Conservation (phyloP, 108 stramenopile genomes). For the Skeletonema grethae region DNA sequence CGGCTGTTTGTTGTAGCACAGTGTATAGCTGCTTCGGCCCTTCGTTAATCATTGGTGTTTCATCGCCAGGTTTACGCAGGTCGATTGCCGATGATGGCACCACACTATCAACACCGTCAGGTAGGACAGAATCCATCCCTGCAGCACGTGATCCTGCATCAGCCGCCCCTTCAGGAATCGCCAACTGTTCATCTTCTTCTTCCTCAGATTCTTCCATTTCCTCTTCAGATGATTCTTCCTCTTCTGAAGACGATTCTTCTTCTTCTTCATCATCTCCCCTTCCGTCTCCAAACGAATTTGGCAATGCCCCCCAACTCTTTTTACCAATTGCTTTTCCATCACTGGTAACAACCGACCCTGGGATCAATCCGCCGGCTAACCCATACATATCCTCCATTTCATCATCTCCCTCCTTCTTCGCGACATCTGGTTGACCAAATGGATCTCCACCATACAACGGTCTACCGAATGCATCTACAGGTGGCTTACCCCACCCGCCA, state of each 20-base stretch:
- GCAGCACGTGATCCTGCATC: slow-evolving; percentile 10
- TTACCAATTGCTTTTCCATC: slow-evolving; percentile 78
- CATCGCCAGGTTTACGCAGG: slow-evolving; percentile 82
- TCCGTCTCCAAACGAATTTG: slow-evolving; percentile 54
- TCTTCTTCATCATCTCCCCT: slow-evolving; percentile 68
- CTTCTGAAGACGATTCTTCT: slow-evolving; percentile 55
- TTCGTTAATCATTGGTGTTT: slow-evolving; percentile 64
- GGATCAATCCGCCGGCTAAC: slow-evolving; percentile 30
- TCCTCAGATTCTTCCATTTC: slow-evolving; percentile 67
- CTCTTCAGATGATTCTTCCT: slow-evolving; percentile 55
- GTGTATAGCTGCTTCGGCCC: slow-evolving; percentile 81
- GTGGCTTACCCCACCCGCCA: slow-evolving; percentile 99
- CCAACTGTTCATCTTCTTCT: slow-evolving; percentile 49
- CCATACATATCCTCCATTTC: slow-evolving; percentile 43
- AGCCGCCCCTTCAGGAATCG: slow-evolving; percentile 7
- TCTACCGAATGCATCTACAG: slow-evolving; percentile 90
- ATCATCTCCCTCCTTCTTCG: slow-evolving; percentile 28
- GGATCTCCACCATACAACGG: slow-evolving; percentile 94
- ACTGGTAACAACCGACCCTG: slow-evolving; percentile 60
- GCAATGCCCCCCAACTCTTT: slow-evolving; percentile 82
- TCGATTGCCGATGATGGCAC: slow-evolving; percentile 69
- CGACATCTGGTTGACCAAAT: slow-evolving; percentile 62
- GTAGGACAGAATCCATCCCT: slow-evolving; percentile 51
- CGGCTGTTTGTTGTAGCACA: slow-evolving; percentile 63
- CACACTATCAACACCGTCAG: slow-evolving; percentile 66